These are phyloP conservation scores for Myriosclerotinia curreyana DNA, from an alignment of 2,329 filamentous ascomycete species.

Conservation along the genomic window DNA sequence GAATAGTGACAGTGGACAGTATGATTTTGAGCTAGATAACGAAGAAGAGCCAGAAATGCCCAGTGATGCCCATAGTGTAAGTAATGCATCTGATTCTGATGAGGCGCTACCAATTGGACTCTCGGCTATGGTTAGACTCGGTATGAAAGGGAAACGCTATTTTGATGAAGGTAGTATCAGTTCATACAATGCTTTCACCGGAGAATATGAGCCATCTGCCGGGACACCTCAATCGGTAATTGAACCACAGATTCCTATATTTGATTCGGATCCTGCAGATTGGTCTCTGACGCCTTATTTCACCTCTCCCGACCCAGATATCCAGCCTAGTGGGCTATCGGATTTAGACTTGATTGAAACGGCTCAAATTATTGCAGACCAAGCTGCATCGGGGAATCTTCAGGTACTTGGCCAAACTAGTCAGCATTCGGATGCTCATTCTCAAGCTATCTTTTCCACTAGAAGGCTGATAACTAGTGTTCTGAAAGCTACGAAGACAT, in stretches of 20 bases:
- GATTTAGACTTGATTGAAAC: slow-evolving; percentile 64
- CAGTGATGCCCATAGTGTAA: slow-evolving; percentile 40
- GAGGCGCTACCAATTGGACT: slow-evolving; percentile 51
- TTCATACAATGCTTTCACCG: slow-evolving; percentile 35
- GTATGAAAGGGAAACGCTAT: slow-evolving; percentile 38
- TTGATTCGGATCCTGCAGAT: slow-evolving; percentile 38
- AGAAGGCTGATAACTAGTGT: slow-evolving; percentile 43
- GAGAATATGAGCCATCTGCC: slow-evolving; percentile 34
- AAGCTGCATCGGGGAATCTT: slow-evolving; percentile 55
- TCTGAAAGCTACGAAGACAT: slow-evolving; percentile 46
- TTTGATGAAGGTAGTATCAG: slow-evolving; percentile 34
- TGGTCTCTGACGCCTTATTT: slow-evolving; percentile 54
- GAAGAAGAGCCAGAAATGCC: slow-evolving; percentile 30
- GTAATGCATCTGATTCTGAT: slow-evolving; percentile 55
- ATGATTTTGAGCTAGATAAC: slow-evolving; percentile 25
- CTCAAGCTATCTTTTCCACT: slow-evolving; percentile 31
- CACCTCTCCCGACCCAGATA: slow-evolving; percentile 54
- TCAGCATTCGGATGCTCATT: slow-evolving; percentile 13
- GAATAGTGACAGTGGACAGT: slow-evolving; percentile 41
- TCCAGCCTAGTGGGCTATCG: slow-evolving; percentile 36
- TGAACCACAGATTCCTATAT: slow-evolving; percentile 33
- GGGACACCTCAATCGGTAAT: slow-evolving; percentile 33
- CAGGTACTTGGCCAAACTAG: slow-evolving; percentile 31
- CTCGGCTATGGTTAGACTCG: slow-evolving; percentile 47
- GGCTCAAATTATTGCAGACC: slow-evolving; percentile 69